phyloP scores from a whole-genome alignment of 2,329 filamentous ascomycete genomes.

The Ascochyta lentis region DNA sequence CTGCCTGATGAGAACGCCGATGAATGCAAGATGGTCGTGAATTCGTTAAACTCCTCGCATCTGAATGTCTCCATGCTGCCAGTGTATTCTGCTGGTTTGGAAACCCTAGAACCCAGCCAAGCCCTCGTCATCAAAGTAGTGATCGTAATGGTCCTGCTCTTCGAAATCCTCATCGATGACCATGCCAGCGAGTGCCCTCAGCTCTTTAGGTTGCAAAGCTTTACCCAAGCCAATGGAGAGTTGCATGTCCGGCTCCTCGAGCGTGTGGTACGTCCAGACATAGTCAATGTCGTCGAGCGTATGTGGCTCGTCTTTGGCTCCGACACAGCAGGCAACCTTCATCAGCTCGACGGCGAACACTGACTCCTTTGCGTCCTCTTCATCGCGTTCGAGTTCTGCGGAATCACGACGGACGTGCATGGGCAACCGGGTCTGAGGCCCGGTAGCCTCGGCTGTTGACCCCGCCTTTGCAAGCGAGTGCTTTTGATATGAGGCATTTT shows the following conservation, averaged over 20 bases:
- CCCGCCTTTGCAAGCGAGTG: constrained; percentile 15
- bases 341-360: constrained; percentile 33
- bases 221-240: constrained; percentile 40
- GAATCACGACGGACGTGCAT: constrained; percentile 35
- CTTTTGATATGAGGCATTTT: constrained; percentile 28
- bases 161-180: constrained; percentile 23
- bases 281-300: constrained; percentile 37
- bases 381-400: constrained; percentile 15
- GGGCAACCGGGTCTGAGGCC: constrained; percentile 22
- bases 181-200: constrained; percentile 30
- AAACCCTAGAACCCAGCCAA: constrained; percentile 19
- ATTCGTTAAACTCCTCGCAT: neutral
- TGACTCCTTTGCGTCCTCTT: constrained; percentile 13
- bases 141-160: constrained; percentile 19
- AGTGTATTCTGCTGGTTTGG: neutral
- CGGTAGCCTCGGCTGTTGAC: constrained; percentile 17
- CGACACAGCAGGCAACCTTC: constrained; percentile 37
- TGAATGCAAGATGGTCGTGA: neutral
- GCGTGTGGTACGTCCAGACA: constrained; percentile 34
- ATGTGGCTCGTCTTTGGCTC: constrained; percentile 34
- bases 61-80: too few species aligned
- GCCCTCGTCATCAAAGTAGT: constrained; percentile 22
- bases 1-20: neutral
- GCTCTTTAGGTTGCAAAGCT: constrained; percentile 23
- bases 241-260: constrained; percentile 31